A percentile compares a stretch with the other conserved stretches of the same genome.
phyloP scores from a whole-genome alignment of 306 rosid genomes.

The Calophaca sinica region DNA sequence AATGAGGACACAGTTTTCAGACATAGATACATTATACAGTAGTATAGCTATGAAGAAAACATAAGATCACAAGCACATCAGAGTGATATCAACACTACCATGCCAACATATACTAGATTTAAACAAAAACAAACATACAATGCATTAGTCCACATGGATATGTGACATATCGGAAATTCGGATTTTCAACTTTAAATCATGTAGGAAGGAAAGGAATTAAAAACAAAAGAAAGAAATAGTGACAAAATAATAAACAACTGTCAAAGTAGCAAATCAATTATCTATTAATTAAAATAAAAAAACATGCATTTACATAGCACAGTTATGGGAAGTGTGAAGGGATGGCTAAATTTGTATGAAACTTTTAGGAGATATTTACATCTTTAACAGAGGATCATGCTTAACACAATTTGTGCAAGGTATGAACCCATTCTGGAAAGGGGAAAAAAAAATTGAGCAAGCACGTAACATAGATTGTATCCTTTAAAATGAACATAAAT shows the following conservation, averaged over 20 bases:
- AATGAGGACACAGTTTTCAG: background rate
- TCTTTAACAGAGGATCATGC: background rate
- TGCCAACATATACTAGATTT: slow-evolving; percentile 2
- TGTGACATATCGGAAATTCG: background rate
- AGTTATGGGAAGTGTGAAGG: background rate
- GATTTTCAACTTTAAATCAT: background rate
- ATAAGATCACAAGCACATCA: slow-evolving; percentile 2
- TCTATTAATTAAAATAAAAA: background rate
- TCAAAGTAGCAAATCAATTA: background rate
- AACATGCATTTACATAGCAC: background rate
- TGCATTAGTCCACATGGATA: background rate
- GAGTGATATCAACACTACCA: background rate
- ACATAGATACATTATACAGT: background rate
- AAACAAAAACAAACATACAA: background rate
- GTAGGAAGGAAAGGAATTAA: background rate
- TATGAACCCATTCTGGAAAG: background rate
- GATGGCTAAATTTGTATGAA: background rate
- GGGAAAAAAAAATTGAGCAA: background rate
- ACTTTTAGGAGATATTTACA: slow-evolving; percentile 2
- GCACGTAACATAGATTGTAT: background rate
- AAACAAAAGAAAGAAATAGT: background rate
- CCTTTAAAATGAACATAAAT: background rate
- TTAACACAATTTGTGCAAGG: slow-evolving; percentile 1
- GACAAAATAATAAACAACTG: background rate
- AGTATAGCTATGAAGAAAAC: slow-evolving; percentile 15